A percentile compares a stretch with the other conserved stretches of the same genome.
phyloP scores from a whole-genome alignment of 2,329 filamentous ascomycete species.

The Neofusicoccum ribis region DNA sequence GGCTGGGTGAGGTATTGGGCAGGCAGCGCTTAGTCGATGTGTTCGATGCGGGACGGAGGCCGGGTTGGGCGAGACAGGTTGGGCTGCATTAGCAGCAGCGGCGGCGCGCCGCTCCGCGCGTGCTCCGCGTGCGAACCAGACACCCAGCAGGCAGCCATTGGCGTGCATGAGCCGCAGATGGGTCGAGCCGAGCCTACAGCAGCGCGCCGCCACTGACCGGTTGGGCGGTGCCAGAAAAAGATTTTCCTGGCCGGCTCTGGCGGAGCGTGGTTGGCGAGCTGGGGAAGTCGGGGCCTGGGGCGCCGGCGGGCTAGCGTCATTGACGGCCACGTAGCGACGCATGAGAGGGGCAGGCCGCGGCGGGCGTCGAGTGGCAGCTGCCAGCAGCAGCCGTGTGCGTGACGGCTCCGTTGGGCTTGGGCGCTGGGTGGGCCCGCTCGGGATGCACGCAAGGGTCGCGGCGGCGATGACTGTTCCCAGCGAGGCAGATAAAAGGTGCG shows the following conservation, averaged over 20 bases:
- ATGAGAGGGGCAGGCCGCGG: constrained; percentile 5
- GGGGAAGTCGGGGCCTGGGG: constrained; percentile 8
- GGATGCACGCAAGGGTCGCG: neutral
- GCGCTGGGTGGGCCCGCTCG: no score
- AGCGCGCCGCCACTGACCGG: constrained; percentile 9
- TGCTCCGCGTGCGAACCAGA: neutral
- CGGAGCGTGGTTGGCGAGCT: constrained; percentile 9
- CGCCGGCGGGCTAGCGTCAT: constrained; percentile 11
- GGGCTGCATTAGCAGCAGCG: constrained; percentile 17
- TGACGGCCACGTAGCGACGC: constrained; percentile 12
- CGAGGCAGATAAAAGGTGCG: constrained; percentile 2
- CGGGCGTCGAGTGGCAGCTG: neutral
- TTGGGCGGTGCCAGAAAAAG: constrained; percentile 8
- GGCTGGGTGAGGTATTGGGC: constrained; percentile 1
- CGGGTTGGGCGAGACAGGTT: constrained; percentile 13
- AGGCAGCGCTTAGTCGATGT: constrained; percentile 2
- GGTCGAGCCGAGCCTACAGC: constrained; percentile 18
- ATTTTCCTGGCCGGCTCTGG: constrained; percentile 8
- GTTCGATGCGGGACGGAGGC: neutral
- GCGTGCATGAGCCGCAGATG: constrained; percentile 13
- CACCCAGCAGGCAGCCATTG: neutral
- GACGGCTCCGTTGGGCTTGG: neutral
- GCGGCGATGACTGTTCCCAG: neutral
- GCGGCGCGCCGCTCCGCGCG: constrained; percentile 13
- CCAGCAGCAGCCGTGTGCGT: neutral